Conservation (phyloP, 208 protist genomes). For the Trypanosomatidae sp. region DNA sequence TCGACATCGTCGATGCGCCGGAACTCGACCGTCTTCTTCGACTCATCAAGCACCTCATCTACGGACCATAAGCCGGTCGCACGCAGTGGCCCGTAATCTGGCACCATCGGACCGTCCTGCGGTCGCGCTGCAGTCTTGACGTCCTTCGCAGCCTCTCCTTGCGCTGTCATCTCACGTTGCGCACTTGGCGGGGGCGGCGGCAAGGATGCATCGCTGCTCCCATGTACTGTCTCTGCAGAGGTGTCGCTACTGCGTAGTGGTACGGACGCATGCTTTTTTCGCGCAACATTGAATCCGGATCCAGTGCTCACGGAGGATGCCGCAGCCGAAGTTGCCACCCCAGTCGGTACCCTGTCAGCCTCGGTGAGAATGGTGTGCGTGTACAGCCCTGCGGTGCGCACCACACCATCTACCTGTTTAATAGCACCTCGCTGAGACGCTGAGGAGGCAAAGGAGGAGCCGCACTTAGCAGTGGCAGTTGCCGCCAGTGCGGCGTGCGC, state of each 20-base stretch:
- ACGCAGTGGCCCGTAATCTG: slow-evolving; percentile 79
- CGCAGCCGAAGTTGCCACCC: slow-evolving; percentile 13
- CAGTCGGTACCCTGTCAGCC: slow-evolving; percentile 26
- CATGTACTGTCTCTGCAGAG: neutral
- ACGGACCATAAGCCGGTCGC: slow-evolving; percentile 77
- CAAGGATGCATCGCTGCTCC: neutral
- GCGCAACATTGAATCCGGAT: neutral
- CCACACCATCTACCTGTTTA: neutral
- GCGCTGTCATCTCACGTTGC: neutral
- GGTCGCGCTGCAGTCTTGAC: slow-evolving; percentile 28
- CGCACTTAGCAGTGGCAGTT: slow-evolving; percentile 34
- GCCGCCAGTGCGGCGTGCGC: slow-evolving; percentile 14
- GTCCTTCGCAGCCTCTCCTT: neutral
- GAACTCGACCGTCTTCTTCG: slow-evolving; percentile 80
- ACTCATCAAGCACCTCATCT: slow-evolving; percentile 70
- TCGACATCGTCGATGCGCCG: slow-evolving; percentile 87
- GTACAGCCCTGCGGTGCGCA: slow-evolving; percentile 25
- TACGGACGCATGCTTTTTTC: slow-evolving; percentile 13
- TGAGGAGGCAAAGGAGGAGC: slow-evolving; percentile 60
- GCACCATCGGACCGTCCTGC: slow-evolving; percentile 59
- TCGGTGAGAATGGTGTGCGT: slow-evolving; percentile 38
- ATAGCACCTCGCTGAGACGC: slow-evolving; percentile 9
- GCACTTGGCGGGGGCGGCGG: neutral
- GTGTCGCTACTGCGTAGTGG: slow-evolving; percentile 6
- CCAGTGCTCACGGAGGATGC: slow-evolving; percentile 1